Evolutionary conservation across 768 basidiomycete species (phyloP), one percentile per base, ranked within the genome.

Genomic region (Clathrus columnatus): DNA sequence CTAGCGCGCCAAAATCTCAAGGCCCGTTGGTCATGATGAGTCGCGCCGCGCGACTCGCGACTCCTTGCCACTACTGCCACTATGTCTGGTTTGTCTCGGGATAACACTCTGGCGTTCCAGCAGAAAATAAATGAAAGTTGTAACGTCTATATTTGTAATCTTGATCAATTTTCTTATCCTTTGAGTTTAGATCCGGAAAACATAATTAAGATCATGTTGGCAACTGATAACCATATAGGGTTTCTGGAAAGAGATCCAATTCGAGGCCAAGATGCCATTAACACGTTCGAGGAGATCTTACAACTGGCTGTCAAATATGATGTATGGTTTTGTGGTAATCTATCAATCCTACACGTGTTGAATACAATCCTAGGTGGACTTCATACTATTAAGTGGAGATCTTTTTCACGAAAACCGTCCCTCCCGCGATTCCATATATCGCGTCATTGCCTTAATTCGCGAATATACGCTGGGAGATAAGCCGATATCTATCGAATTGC

Each of bases 351-450:
- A 14, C 44, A 5, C 50, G 24, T 28, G 36, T 32, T n/a, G 26
- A 17, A 21, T n/a, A n/a, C n/a, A 24, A 1, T 18, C 10, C 11
- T 58, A 95, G 91, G 95, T 97, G 53, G 96, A 99, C 71, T 91
- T 98, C 66, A 78, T 99, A 44, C 80, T 99, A 7, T 82, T 98
- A 6, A 95, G 87, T 14, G 96, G 96, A 7, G 96, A 99, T 67
- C 74, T 99, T 3, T 99, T 99, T 65, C 96, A 99, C 68, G 96
- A 99, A 65, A 99, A 98, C 69, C 82, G 92, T 59, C 96, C 96
- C 0, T 90, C 90, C 26, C 73, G 95, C 60, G 90, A 91, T 51
- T 87, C 87, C 60, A 69, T 98, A 27, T 95, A 94, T 69, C 83
- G 89, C 65, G 87, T 86, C 1, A 89, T 91, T 63, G 90, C 91